Percentiles rank a stretch among this genome's conserved stretches.
phyloP scores from a whole-genome alignment of 495 filamentous ascomycete genomes.

The Immersiella caudata region DNA sequence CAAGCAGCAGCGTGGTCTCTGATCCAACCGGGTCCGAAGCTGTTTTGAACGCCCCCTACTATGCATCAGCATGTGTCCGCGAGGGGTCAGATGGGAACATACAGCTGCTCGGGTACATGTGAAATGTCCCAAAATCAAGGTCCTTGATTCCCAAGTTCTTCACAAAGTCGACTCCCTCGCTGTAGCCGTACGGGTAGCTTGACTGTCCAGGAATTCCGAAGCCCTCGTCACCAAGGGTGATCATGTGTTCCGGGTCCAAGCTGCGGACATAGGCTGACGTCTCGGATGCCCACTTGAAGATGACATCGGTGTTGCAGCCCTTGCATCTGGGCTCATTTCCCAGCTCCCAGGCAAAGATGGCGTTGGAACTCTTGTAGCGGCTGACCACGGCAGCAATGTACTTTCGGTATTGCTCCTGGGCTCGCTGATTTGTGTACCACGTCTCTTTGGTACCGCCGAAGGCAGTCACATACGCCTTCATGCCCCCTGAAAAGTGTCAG shows the following conservation, averaged over 20 bases:
- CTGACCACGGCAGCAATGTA: conserved; percentile 66
- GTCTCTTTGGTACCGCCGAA: conserved; percentile 58
- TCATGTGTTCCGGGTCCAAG: conserved; percentile 66
- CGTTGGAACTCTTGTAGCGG: conserved; percentile 58
- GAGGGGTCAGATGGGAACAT: conserved; percentile 17
- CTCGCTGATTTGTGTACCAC: conserved; percentile 60
- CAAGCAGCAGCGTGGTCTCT: conserved; percentile 58
- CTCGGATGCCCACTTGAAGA: conserved; percentile 64
- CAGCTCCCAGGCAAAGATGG: conserved; percentile 73
- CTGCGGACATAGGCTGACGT: conserved; percentile 65
- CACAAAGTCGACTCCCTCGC: conserved; percentile 63
- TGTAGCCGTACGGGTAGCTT: conserved; percentile 57
- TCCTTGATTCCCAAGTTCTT: conserved; percentile 52
- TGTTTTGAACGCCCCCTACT: conserved; percentile 41
- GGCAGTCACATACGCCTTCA: conserved; percentile 62
- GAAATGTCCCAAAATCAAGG: conserved; percentile 67
- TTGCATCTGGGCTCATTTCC: conserved; percentile 72
- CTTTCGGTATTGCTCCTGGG: conserved; percentile 61
- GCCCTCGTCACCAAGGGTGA: conserved; percentile 68
- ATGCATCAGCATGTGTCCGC: neutral
- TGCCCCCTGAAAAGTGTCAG: conserved; percentile 44
- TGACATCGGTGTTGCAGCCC: conserved; percentile 58
- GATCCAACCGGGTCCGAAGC: conserved; percentile 60
- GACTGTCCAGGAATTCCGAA: conserved; percentile 48
- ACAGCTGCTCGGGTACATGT: conserved; percentile 60